Evolutionary conservation across 768 basidiomycete genomes (phyloP).

Genomic region (Psilocybe azurescens): DNA sequence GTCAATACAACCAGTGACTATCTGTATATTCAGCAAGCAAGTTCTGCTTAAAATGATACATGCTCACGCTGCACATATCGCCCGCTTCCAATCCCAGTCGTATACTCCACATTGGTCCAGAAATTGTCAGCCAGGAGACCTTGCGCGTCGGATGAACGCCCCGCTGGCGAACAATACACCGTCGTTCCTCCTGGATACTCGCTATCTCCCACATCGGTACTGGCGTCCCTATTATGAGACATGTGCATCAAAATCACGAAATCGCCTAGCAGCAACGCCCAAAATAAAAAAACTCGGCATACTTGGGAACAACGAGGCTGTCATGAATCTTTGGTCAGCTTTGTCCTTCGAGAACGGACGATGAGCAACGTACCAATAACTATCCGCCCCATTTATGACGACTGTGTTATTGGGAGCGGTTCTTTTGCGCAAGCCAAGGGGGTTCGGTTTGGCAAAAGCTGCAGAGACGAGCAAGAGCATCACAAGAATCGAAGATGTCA

Average conservation of each 20-base stretch:
- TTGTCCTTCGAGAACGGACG: neutral
- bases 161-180: slow-evolving; percentile 55
- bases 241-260: neutral
- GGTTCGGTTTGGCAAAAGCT: slow-evolving; percentile 12
- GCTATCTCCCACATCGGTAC: slow-evolving; percentile 61
- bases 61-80: slow-evolving; percentile 51
- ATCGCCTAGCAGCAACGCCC: neutral
- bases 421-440: slow-evolving; percentile 12
- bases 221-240: slow-evolving; percentile 35
- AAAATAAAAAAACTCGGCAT: neutral
- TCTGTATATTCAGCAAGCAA: neutral
- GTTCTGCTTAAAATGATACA: neutral
- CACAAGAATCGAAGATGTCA: neutral
- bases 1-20: slow-evolving; percentile 63
- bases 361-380: slow-evolving; percentile 46
- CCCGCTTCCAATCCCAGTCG: slow-evolving; percentile 44
- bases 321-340: neutral
- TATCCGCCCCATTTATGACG: slow-evolving; percentile 45
- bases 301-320: slow-evolving; percentile 55
- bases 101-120: slow-evolving; percentile 56
- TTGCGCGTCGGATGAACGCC: slow-evolving; percentile 43
- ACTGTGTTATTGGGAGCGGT: slow-evolving; percentile 50
- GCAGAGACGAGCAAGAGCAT: neutral
- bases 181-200: slow-evolving; percentile 61
- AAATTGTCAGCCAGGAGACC: slow-evolving; percentile 51